phyloP scores from a whole-genome alignment of 2,329 filamentous ascomycete genomes.

The Alternaria brassicae region DNA sequence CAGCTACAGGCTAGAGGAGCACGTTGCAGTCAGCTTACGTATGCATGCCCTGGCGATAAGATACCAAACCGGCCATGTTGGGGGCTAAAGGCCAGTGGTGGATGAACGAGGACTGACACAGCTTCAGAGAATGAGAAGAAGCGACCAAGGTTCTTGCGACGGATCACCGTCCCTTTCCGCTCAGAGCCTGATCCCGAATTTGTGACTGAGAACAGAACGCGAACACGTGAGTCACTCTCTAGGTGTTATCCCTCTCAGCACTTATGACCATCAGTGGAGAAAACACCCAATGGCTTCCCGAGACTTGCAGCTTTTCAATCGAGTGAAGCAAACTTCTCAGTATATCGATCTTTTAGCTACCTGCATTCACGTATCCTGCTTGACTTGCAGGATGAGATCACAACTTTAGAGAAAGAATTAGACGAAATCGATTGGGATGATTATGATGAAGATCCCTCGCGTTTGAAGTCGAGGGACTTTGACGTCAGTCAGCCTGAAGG shows the following conservation, averaged over 20 bases:
- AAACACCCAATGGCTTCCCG: slow-evolving; percentile 50
- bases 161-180: slow-evolving; percentile 42
- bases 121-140: slow-evolving; percentile 31
- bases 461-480: slow-evolving; percentile 36
- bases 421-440: slow-evolving; percentile 47
- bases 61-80: background rate
- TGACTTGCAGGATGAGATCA: slow-evolving; percentile 50
- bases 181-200: slow-evolving; percentile 37
- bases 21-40: too few relatives aligned
- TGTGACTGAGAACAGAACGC: slow-evolving; percentile 45
- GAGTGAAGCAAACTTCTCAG: slow-evolving; percentile 50
- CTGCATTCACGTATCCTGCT: slow-evolving; percentile 51
- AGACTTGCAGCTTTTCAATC: slow-evolving; percentile 50
- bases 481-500: slow-evolving; percentile 27
- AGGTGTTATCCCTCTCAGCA: background rate
- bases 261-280: slow-evolving; percentile 41
- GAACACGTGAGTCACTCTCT: slow-evolving; percentile 37
- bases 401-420: slow-evolving; percentile 46
- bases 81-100: too few relatives aligned
- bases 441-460: slow-evolving; percentile 29
- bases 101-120: slow-evolving; percentile 20
- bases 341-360: slow-evolving; percentile 52
- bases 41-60: background rate
- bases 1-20: too few relatives aligned
- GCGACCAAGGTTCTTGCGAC: slow-evolving; percentile 33